Evolutionary conservation across 2,329 filamentous ascomycete species (phyloP).

Genomic region (Chrysoporthe cubensis): DNA sequence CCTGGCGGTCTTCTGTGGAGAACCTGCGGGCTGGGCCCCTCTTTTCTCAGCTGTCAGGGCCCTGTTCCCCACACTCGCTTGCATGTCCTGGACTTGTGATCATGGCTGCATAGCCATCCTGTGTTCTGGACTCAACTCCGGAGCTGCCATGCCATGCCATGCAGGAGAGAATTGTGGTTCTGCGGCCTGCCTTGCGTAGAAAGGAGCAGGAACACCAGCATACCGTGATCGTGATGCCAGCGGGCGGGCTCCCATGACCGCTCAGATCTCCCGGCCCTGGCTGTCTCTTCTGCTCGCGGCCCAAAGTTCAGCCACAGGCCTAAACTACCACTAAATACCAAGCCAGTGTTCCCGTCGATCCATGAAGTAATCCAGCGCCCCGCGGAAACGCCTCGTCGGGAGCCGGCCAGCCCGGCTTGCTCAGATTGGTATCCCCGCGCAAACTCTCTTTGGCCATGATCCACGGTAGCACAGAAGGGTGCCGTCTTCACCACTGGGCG

Average conservation of each 20-base stretch:
- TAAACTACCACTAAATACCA: background rate
- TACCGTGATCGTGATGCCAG: background rate
- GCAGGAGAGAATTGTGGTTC: background rate
- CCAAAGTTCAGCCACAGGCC: background rate
- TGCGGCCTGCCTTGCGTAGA: background rate
- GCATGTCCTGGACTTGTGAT: slow-evolving; percentile 8
- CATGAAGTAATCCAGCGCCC: background rate
- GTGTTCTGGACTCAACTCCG: slow-evolving; percentile 6
- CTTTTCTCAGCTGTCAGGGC: background rate
- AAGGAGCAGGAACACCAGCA: background rate
- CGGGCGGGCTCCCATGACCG: too few relatives aligned
- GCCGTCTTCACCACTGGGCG: background rate
- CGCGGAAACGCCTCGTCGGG: background rate
- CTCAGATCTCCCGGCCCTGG: too few relatives aligned
- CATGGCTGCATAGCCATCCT: background rate
- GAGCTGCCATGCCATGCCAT: background rate
- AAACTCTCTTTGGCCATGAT: background rate
- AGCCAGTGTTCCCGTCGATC: slow-evolving; percentile 1
- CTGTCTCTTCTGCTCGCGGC: too few relatives aligned
- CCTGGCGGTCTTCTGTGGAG: background rate
- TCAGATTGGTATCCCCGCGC: background rate
- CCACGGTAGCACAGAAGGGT: background rate
- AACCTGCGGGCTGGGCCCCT: background rate
- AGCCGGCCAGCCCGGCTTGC: slow-evolving; percentile 2
- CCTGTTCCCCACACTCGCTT: background rate